phyloP scores from a whole-genome alignment of 164 flowering plant genomes.

The Magnolia sinica region DNA sequence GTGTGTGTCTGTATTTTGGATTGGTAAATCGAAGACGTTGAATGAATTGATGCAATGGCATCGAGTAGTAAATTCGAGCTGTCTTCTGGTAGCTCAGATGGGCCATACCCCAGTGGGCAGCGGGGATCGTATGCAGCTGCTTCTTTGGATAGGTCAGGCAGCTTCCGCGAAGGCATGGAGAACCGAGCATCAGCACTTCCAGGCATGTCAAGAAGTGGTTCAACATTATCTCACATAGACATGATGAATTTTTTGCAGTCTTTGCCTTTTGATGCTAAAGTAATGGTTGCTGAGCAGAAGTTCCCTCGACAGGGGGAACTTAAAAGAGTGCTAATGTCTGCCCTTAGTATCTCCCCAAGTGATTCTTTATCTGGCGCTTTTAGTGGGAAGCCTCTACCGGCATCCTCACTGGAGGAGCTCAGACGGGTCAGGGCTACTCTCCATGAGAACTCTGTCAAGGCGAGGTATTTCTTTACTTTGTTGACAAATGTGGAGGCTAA shows the following conservation, averaged over 20 bases:
- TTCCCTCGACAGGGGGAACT: slow-evolving; percentile 51
- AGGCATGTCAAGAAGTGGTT: slow-evolving; percentile 37
- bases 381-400: slow-evolving; percentile 44
- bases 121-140: slow-evolving; percentile 44
- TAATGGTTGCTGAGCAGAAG: slow-evolving; percentile 51
- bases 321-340: slow-evolving; percentile 41
- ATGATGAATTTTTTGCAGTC: slow-evolving; percentile 54
- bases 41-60: slow-evolving; percentile 56
- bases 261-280: slow-evolving; percentile 55
- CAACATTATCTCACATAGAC: slow-evolving; percentile 45
- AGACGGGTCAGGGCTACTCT: slow-evolving; percentile 51
- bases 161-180: slow-evolving; percentile 69
- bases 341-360: slow-evolving; percentile 56
- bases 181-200: slow-evolving; percentile 47
- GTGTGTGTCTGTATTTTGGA: slow-evolving; percentile 29
- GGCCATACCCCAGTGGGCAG: slow-evolving; percentile 57
- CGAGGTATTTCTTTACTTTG: slow-evolving; percentile 48
- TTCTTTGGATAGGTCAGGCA: slow-evolving; percentile 61
- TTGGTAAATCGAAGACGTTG: slow-evolving; percentile 22
- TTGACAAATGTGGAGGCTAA: not conserved
- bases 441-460: slow-evolving; percentile 48
- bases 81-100: slow-evolving; percentile 71
- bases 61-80: slow-evolving; percentile 63
- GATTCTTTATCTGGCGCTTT: slow-evolving; percentile 44
- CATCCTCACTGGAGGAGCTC: slow-evolving; percentile 56